phyloP scores from a whole-genome alignment of 2,329 filamentous ascomycete genomes.

The Phyllosticta citribraziliensis region DNA sequence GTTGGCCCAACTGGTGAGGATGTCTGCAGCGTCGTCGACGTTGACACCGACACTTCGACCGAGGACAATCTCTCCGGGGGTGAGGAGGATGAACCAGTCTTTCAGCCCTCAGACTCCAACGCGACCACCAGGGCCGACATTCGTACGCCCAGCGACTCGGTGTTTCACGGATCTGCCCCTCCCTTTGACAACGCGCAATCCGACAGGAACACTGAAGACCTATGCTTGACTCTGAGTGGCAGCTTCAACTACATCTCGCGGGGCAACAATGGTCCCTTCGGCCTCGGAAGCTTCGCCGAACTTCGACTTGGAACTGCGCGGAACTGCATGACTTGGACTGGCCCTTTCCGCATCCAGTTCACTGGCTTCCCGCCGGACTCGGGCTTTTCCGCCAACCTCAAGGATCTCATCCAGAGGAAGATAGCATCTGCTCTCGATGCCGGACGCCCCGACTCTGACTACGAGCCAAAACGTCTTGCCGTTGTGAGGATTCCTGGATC shows the following conservation, averaged over 20 bases:
- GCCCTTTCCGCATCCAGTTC: constrained; percentile 4
- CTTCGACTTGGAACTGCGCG: neutral
- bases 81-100: constrained; percentile 8
- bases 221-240: neutral
- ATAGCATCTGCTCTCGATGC: neutral
- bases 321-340: neutral
- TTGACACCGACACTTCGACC: neutral
- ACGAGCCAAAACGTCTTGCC: neutral
- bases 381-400: neutral
- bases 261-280: neutral
- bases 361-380: neutral
- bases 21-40: constrained; percentile 1
- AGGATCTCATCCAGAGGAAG: constrained; percentile 1
- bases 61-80: neutral
- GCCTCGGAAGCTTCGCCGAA: neutral
- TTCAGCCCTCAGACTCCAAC: constrained; percentile 8
- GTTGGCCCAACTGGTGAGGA: constrained; percentile 3
- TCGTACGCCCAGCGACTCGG: constrained; percentile 1
- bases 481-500: neutral
- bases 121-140: constrained; percentile 6
- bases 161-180: neutral
- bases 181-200: neutral
- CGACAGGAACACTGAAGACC: neutral
- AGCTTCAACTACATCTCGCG: neutral
- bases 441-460: neutral